A percentile compares a stretch with the other conserved stretches of the same genome.
phyloP scores from a whole-genome alignment of 257 asterid genomes.

The Solanum habrochaites region DNA sequence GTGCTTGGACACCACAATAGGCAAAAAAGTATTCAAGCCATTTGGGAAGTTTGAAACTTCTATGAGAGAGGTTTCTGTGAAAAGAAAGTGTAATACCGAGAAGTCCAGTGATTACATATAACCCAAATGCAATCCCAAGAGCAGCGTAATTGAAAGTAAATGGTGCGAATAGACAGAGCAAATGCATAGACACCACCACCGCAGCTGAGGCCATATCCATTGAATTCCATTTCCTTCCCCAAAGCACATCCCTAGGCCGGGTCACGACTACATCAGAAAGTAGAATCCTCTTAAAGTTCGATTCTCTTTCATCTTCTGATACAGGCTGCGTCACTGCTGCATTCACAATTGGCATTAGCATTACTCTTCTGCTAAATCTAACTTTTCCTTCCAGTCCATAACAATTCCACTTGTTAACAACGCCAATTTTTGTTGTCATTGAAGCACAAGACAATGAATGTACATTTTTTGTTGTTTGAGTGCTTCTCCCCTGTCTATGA shows the following conservation, averaged over 20 bases:
- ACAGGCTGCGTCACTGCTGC: conserved; percentile 25
- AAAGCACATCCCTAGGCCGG: conserved; percentile 28
- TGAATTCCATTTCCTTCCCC: conserved; percentile 55
- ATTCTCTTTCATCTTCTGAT: conserved; percentile 23
- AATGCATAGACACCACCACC: conserved; percentile 50
- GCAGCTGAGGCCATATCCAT: conserved; percentile 34
- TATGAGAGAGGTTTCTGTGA: conserved; percentile 65
- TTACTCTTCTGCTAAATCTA: conserved; percentile 7
- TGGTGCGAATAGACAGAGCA: conserved; percentile 48
- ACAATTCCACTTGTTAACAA: not conserved
- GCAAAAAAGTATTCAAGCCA: conserved; percentile 80
- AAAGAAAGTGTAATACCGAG: conserved; percentile 73
- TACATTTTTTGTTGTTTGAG: conserved; percentile 1
- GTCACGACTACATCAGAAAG: conserved; percentile 60
- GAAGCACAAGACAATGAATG: not conserved
- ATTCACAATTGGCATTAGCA: conserved; percentile 9
- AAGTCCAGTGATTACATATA: conserved; percentile 63
- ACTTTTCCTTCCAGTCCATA: not conserved
- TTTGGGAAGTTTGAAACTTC: conserved; percentile 76
- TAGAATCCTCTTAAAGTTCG: conserved; percentile 35
- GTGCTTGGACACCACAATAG: conserved; percentile 75
- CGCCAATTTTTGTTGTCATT: not conserved
- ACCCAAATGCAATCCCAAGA: conserved; percentile 33
- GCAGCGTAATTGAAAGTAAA: conserved; percentile 63
- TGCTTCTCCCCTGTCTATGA: conserved; percentile 4